Evolutionary conservation across 2,329 filamentous ascomycete species (phyloP), one percentile per base, ranked within the genome.

Genomic region (Westerdykella sp.): DNA sequence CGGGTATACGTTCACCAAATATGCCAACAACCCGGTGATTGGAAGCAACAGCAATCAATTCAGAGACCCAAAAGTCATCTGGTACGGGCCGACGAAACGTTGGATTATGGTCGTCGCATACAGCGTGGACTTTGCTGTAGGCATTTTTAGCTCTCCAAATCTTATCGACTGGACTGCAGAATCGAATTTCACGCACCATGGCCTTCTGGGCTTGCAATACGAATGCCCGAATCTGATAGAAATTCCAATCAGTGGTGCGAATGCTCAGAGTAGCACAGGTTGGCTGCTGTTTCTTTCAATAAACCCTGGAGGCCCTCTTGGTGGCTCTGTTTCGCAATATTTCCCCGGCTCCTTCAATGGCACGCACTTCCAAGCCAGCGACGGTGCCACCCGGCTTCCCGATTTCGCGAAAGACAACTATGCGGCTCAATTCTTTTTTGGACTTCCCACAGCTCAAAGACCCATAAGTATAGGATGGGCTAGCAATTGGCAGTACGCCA

Each of bases 1-100:
- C 18, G 18, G 18, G 18, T 21, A 21, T 21, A 21, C 18, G 18
- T 21, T 21, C 18, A 21, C 18, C 18, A 21, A 21, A 21, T 21
- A 21, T 21, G 18, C 18, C 6, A 21, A 21, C 18, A 21, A 21
- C 18, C 18, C 18, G 18, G 18, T 21, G 18, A 21, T 85, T 35
- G 61, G 70, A 48, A 74, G 74, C 56, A 69, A 69, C 44, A 71
- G 74, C 14, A 69, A 62, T 5, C 73, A 81, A 48, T 84, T 84
- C 66, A 76, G 81, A 18, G 81, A 85, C 49, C 81, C 82, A 1
- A 81, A 84, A 53, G 79, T 84, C 2, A 69, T 81, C 36, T 78
- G 78, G 69, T 75, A 81, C 48, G 64, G 71, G 1, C 18, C 18
- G 4, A 21, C 18, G 18, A 21, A 21, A 21, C 18, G 18, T 6